Base-by-base conservation (phyloP, 306 rosid genomes). In the Prosopis cineraria region DNA sequence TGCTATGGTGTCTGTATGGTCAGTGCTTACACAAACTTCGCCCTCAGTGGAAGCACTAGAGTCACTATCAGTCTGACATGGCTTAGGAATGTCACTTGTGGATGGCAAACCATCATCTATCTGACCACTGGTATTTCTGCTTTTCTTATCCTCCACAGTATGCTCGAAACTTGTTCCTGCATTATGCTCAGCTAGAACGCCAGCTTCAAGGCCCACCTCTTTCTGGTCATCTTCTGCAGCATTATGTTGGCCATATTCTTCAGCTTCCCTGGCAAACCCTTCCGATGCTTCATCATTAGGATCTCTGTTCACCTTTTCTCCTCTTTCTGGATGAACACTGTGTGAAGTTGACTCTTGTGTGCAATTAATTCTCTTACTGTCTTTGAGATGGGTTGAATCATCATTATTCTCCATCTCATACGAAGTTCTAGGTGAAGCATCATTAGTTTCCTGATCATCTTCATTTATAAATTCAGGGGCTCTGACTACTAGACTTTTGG, bases 391-490 rank as follows among this genome's bases (percentile, higher is more conserved):
- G 73, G 58, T 75, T 0, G 77, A 64, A 22, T 81, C 78, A 70
- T 81, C 78, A 70, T 72, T 81, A 47, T 68, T 70, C 7, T 25
- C 87, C 20, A 36, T 30, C 69, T 74, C 84, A 75, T 29, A 13
- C 41, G 72, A 82, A 72, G 48, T 66, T 47, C 76, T 60, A 8
- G 78, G 71, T 31, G 75, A 75, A 58, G 55, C 80, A 33, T 72
- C 58, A 71, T 29, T 31, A 56, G 78, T 65, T 56, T 68, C 84
- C 3, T 44, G 66, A 73, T 63, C 85, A 79, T 83, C 90, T 68
- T 88, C 95, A 76, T 52, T 87, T 72, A 77, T 75, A 85, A 90
- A 86, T 25, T 90, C 96, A 3, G 93, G 93, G 72, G 93, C 86
- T 81, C 83, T 84, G 62, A 89, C 72, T 0, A 68, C 60, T 27